Evolutionary conservation across 2,329 filamentous ascomycete genomes (phyloP).

Genomic region (Fusarium sp.): DNA sequence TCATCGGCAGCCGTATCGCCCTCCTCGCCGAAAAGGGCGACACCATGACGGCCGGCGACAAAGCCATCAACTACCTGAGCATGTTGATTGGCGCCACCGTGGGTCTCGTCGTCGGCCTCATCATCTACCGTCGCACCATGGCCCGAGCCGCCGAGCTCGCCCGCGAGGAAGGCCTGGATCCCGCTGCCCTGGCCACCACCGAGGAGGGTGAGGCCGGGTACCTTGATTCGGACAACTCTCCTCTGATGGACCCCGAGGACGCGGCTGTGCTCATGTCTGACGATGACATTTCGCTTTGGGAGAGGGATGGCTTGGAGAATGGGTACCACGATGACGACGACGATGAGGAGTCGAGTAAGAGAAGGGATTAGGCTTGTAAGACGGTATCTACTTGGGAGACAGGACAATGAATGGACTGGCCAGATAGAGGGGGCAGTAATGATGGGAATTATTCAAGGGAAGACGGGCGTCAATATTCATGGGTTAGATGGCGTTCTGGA

Average conservation of each 20-base stretch:
- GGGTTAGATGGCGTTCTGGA: constrained; percentile 41
- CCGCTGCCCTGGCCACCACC: constrained; percentile 37
- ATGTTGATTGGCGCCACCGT: constrained; percentile 79
- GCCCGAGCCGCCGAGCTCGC: constrained; percentile 70
- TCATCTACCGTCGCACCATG: constrained; percentile 84
- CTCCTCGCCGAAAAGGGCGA: constrained; percentile 85
- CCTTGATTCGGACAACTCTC: constrained; percentile 57
- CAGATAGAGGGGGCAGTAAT: not conserved
- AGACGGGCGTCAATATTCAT: constrained; percentile 5
- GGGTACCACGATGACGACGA: constrained; percentile 50
- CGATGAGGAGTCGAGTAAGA: constrained; percentile 36
- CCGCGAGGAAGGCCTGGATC: constrained; percentile 53
- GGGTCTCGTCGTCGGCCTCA: constrained; percentile 80
- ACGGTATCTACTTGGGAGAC: not conserved
- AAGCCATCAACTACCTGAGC: constrained; percentile 84
- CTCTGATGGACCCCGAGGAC: constrained; percentile 60
- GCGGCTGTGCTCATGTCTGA: constrained; percentile 68
- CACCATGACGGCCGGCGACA: constrained; percentile 83
- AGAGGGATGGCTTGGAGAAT: constrained; percentile 52
- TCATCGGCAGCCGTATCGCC: constrained; percentile 87
- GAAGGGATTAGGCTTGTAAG: constrained; percentile 3
- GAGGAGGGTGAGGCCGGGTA: constrained; percentile 54
- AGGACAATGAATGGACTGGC: constrained; percentile 1
- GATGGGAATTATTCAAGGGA: constrained; percentile 1
- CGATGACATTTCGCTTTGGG: constrained; percentile 71